Conservation (phyloP, 176 grass and related monocot genomes). For the Musa acuminata region DNA sequence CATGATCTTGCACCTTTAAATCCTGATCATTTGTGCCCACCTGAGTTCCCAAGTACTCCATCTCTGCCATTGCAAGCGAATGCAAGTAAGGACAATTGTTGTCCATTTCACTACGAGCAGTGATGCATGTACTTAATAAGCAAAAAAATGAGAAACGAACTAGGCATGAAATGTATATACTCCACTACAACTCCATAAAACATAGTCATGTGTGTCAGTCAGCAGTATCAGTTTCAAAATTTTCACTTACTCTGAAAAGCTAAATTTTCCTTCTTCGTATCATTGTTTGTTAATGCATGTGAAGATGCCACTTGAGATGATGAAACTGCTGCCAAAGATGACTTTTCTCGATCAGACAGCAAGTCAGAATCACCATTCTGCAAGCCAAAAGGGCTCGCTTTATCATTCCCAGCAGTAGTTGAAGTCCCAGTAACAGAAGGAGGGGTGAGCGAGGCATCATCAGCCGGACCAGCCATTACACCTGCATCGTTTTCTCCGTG, state of each 20-base stretch:
- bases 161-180: neutral
- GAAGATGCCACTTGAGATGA: constrained; percentile 30
- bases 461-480: constrained; percentile 17
- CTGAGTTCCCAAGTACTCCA: constrained; percentile 36
- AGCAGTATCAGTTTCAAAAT: neutral
- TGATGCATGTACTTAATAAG: constrained; percentile 39
- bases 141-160: constrained; percentile 37
- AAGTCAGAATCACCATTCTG: constrained; percentile 26
- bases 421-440: constrained; percentile 27
- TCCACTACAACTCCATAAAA: neutral
- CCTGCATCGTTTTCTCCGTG: constrained; percentile 10
- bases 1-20: constrained; percentile 28
- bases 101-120: constrained; percentile 51
- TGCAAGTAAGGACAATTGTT: constrained; percentile 61
- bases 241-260: constrained; percentile 51
- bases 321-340: constrained; percentile 29
- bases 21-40: neutral
- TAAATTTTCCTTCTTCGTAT: constrained; percentile 40
- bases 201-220: neutral
- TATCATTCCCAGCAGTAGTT: constrained; percentile 21
- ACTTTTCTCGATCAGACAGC: constrained; percentile 30
- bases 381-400: constrained; percentile 21
- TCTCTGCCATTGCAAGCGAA: constrained; percentile 68
- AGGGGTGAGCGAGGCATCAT: constrained; percentile 28
- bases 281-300: constrained; percentile 4